Evolutionary conservation across 768 basidiomycete species (phyloP).

Genomic region (Panus rudis): DNA sequence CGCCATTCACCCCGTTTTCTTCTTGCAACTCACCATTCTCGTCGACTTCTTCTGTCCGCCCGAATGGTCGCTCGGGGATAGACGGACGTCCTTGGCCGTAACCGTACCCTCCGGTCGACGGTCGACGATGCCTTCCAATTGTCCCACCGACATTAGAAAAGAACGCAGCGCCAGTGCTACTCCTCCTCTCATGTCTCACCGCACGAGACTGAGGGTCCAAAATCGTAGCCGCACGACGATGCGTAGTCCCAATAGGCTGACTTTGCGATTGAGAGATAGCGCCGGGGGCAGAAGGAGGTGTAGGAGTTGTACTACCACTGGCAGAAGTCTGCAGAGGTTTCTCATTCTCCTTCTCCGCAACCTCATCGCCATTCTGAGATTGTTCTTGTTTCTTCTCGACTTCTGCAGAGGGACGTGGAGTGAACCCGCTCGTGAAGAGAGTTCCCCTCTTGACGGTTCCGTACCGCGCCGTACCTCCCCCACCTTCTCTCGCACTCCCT

Average conservation of each 20-base stretch:
- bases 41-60: slow-evolving; percentile 40
- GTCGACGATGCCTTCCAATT: slow-evolving; percentile 61
- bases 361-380: slow-evolving; percentile 9
- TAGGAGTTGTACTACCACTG: slow-evolving; percentile 12
- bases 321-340: too few relatives aligned
- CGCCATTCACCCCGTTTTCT: too few relatives aligned
- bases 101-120: slow-evolving; percentile 70
- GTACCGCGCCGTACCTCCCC: slow-evolving; percentile 34
- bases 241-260: slow-evolving; percentile 51
- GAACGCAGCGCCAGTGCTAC: slow-evolving; percentile 66
- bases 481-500: too few relatives aligned
- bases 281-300: slow-evolving; percentile 15
- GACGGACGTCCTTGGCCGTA: slow-evolving; percentile 32
- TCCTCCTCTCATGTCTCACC: slow-evolving; percentile 64
- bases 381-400: slow-evolving; percentile 12
- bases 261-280: slow-evolving; percentile 36
- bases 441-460: slow-evolving; percentile 41
- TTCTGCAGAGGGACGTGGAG: slow-evolving; percentile 30
- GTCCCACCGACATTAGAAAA: slow-evolving; percentile 43
- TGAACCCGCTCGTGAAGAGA: slow-evolving; percentile 40
- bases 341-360: slow-evolving; percentile 21
- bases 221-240: slow-evolving; percentile 73
- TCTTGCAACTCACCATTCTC: slow-evolving; percentile 28
- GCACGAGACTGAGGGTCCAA: slow-evolving; percentile 61
- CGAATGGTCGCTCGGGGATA: slow-evolving; percentile 40